Evolutionary conservation across 2,329 filamentous ascomycete genomes (phyloP).

Genomic region (Colletotrichum nymphaeae): DNA sequence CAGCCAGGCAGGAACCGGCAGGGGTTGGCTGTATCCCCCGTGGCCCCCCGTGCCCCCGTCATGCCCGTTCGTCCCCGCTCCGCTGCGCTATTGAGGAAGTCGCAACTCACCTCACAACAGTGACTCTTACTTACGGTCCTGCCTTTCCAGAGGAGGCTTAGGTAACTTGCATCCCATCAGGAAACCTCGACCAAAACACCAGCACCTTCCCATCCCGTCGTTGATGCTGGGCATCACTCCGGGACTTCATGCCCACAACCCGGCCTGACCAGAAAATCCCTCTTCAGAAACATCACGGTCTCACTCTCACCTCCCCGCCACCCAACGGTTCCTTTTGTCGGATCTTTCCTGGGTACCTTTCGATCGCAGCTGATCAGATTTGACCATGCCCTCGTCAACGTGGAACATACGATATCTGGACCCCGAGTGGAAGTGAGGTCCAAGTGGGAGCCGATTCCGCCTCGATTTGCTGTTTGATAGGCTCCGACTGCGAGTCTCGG

Average conservation of each 20-base stretch:
- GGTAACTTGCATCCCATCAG: neutral
- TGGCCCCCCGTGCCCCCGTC: neutral
- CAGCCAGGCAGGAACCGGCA: neutral
- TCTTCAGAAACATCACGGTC: neutral
- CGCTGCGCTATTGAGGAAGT: neutral
- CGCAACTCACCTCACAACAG: neutral
- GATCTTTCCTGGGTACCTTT: too few species aligned
- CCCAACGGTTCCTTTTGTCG: too few species aligned
- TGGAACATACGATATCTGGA: neutral
- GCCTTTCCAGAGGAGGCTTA: neutral
- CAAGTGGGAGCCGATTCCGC: neutral
- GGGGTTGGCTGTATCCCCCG: neutral
- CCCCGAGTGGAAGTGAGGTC: neutral
- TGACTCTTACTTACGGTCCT: too few species aligned
- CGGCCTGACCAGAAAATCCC: neutral
- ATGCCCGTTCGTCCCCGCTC: constrained; percentile 1
- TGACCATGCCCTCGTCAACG: neutral
- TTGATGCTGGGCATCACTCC: neutral
- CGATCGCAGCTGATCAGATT: too few species aligned
- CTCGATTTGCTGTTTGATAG: neutral
- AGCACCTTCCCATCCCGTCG: neutral
- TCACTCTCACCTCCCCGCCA: neutral
- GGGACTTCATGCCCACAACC: neutral
- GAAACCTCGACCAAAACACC: neutral
- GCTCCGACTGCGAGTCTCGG: neutral